Evolutionary conservation across 345 rosid genomes (phyloP).

Genomic region (Garcia nutans): DNA sequence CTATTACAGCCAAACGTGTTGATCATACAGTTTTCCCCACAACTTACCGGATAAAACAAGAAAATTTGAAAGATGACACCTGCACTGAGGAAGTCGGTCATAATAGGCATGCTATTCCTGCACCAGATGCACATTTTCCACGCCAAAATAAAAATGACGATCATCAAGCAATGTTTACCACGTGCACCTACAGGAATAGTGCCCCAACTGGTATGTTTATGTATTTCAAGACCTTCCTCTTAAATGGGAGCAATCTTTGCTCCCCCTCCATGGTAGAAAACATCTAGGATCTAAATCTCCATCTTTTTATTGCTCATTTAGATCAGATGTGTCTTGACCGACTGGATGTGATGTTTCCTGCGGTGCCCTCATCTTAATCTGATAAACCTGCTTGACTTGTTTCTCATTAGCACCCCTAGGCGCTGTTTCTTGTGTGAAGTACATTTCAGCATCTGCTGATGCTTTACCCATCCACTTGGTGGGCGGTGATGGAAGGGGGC

Average conservation of each 20-base stretch:
- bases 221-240: not conserved
- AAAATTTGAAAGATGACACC: not conserved
- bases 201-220: not conserved
- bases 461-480: constrained; percentile 53
- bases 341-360: constrained; percentile 29
- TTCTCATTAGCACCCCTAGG: constrained; percentile 44
- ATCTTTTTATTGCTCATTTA: constrained; percentile 18
- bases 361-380: constrained; percentile 41
- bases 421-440: constrained; percentile 38
- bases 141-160: not conserved
- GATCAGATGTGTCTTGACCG: not conserved
- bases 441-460: constrained; percentile 34
- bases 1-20: not conserved
- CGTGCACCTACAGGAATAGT: not conserved
- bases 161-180: not conserved
- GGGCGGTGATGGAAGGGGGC: constrained; percentile 62
- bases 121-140: not conserved
- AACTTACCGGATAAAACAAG: not conserved
- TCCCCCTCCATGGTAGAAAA: not conserved
- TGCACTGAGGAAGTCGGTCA: not conserved
- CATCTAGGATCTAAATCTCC: not conserved
- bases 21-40: not conserved
- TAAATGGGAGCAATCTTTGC: not conserved
- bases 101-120: not conserved
- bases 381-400: constrained; percentile 56